Evolutionary conservation across 805 yeast species (phyloP).

Genomic region (Nakazawaea ambrosiae): DNA sequence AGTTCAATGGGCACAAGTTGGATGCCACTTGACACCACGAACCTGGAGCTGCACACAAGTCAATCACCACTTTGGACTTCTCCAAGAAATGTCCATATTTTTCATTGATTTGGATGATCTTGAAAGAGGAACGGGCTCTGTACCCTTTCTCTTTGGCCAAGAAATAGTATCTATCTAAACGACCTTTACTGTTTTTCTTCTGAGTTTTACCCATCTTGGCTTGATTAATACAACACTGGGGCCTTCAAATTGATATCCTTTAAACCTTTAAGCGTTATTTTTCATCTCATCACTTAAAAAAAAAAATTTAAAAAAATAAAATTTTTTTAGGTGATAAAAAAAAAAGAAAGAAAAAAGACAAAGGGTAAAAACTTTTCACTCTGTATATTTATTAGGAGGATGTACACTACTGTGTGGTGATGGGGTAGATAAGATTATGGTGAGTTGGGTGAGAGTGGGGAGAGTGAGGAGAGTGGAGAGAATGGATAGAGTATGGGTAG

Average conservation of each 20-base stretch:
- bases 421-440: too few relatives aligned
- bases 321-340: background rate
- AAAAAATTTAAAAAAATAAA: constrained; percentile 3
- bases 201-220: constrained; percentile 83
- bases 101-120: constrained; percentile 89
- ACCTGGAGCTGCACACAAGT: constrained; percentile 98
- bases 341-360: too few relatives aligned
- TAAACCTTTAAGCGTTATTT: too few relatives aligned
- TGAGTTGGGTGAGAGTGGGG: too few relatives aligned
- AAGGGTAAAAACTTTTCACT: too few relatives aligned
- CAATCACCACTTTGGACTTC: constrained; percentile 91
- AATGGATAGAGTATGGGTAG: too few relatives aligned
- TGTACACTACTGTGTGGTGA: too few relatives aligned
- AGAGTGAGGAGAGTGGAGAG: too few relatives aligned
- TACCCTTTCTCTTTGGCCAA: constrained; percentile 97
- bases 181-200: constrained; percentile 96
- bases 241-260: background rate
- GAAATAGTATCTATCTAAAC: constrained; percentile 94
- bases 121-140: constrained; percentile 97
- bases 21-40: constrained; percentile 99
- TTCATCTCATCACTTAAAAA: constrained; percentile 10
- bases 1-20: constrained; percentile 84
- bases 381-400: too few relatives aligned
- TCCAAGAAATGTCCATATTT: constrained; percentile 94
- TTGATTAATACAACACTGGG: too few relatives aligned